Evolutionary conservation across 495 filamentous ascomycete species (phyloP).

Genomic region (Glonium stellatum): DNA sequence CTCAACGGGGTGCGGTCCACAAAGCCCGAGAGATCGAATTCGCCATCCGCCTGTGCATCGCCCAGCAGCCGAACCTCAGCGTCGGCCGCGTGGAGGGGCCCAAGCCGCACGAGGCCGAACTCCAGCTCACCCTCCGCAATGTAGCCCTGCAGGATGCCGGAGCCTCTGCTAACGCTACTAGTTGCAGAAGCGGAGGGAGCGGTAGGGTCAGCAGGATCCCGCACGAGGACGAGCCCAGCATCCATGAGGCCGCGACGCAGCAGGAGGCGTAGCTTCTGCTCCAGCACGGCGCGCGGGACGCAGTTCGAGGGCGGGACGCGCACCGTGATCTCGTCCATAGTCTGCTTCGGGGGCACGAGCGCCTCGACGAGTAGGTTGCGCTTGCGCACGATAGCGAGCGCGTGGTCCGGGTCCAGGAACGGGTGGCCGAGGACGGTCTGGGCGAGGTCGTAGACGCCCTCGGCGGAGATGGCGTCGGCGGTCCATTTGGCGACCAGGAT

Average conservation of each 20-base stretch:
- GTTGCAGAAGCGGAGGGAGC: too few species aligned
- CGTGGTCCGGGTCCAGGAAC: slow-evolving; percentile 48
- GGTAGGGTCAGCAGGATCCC: slow-evolving; percentile 34
- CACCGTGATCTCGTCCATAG: slow-evolving; percentile 52
- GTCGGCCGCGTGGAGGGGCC: slow-evolving; percentile 32
- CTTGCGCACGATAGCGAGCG: slow-evolving; percentile 38
- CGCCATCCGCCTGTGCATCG: slow-evolving; percentile 17
- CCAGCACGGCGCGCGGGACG: slow-evolving; percentile 39
- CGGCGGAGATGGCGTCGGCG: slow-evolving; percentile 46
- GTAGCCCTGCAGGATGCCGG: slow-evolving; percentile 43
- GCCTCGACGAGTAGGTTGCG: slow-evolving; percentile 38
- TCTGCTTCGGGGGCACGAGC: slow-evolving; percentile 46
- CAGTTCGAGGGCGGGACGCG: slow-evolving; percentile 40
- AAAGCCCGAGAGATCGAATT: slow-evolving; percentile 43
- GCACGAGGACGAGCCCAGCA: slow-evolving; percentile 49
- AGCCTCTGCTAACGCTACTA: slow-evolving; percentile 4
- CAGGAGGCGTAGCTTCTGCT: slow-evolving; percentile 42
- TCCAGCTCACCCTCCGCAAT: slow-evolving; percentile 50
- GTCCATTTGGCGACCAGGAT: slow-evolving; percentile 55
- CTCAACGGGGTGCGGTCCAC: slow-evolving; percentile 49
- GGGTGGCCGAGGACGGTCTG: slow-evolving; percentile 51
- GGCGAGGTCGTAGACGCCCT: slow-evolving; percentile 51
- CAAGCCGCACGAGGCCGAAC: slow-evolving; percentile 42
- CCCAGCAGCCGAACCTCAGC: slow-evolving; percentile 40
- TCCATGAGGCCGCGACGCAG: slow-evolving; percentile 48